These are phyloP conservation scores for Colletotrichum spinosum DNA, from an alignment of 2,329 filamentous ascomycete genomes.

Conservation along the genomic window DNA sequence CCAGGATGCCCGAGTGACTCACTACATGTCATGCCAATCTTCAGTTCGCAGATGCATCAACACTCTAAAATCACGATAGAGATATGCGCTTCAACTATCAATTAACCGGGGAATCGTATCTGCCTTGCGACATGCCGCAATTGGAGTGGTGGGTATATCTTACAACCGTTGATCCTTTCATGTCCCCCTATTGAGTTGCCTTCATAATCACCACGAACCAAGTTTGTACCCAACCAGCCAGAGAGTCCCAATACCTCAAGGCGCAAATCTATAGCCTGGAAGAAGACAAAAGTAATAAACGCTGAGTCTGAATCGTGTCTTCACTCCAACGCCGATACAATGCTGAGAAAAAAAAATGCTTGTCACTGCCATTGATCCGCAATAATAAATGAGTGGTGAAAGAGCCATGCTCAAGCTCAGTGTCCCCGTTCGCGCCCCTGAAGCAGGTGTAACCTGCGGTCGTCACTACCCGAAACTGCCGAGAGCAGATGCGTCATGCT, in stretches of 20 bases:
- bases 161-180: constrained; percentile 8
- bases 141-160: constrained; percentile 31
- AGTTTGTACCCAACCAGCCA: constrained; percentile 23
- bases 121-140: constrained; percentile 22
- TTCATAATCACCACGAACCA: constrained; percentile 5
- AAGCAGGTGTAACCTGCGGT: constrained; percentile 49
- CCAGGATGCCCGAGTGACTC: too few species aligned
- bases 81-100: not conserved
- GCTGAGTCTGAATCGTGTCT: not conserved
- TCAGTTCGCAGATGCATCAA: too few species aligned
- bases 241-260: constrained; percentile 33
- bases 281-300: constrained; percentile 3
- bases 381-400: constrained; percentile 11
- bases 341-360: constrained; percentile 6
- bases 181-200: constrained; percentile 15
- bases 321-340: constrained; percentile 28
- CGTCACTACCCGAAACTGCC: constrained; percentile 30
- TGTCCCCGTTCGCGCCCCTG: constrained; percentile 50
- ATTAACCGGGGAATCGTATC: not conserved
- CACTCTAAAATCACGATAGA: not conserved
- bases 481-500: constrained; percentile 36
- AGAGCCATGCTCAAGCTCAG: constrained; percentile 21
- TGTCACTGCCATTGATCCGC: constrained; percentile 11
- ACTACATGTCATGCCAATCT: too few species aligned
- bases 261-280: constrained; percentile 21